These are phyloP conservation scores for Globisporangium cederbergense DNA, from an alignment of 352 stramenopile genomes.

Conservation along the genomic window DNA sequence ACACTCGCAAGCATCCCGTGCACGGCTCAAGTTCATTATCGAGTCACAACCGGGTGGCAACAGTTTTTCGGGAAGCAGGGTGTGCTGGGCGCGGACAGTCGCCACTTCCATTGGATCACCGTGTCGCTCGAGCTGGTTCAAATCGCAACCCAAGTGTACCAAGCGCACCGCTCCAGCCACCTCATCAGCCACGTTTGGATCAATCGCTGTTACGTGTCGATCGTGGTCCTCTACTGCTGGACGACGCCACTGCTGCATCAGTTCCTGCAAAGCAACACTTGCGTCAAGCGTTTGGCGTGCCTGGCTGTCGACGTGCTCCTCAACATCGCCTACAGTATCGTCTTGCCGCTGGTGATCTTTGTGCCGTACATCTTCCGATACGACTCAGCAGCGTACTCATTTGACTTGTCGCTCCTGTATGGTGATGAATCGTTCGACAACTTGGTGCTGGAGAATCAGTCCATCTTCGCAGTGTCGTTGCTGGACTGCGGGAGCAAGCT, in stretches of 20 bases:
- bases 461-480: constrained; percentile 13
- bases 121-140: constrained; percentile 8
- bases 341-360: constrained; percentile 32
- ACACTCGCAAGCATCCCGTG: neutral
- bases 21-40: neutral
- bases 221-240: constrained; percentile 25
- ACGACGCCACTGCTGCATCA: constrained; percentile 21
- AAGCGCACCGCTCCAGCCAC: constrained; percentile 15
- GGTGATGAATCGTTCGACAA: constrained; percentile 38
- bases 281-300: constrained; percentile 5
- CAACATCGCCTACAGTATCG: constrained; percentile 21
- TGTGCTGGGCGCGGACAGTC: neutral
- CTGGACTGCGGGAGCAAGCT: constrained; percentile 9
- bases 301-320: constrained; percentile 19
- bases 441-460: constrained; percentile 35
- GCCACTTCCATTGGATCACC: neutral
- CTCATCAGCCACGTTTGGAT: constrained; percentile 20
- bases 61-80: neutral
- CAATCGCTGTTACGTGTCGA: constrained; percentile 19
- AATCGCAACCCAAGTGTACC: constrained; percentile 11
- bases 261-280: constrained; percentile 4
- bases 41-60: neutral
- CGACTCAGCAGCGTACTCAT: constrained; percentile 28
- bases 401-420: constrained; percentile 33
- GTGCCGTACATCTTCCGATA: constrained; percentile 30